Conservation (phyloP, 1,139 yeast genomes). For the Saccharomycopsis crataegensis region DNA sequence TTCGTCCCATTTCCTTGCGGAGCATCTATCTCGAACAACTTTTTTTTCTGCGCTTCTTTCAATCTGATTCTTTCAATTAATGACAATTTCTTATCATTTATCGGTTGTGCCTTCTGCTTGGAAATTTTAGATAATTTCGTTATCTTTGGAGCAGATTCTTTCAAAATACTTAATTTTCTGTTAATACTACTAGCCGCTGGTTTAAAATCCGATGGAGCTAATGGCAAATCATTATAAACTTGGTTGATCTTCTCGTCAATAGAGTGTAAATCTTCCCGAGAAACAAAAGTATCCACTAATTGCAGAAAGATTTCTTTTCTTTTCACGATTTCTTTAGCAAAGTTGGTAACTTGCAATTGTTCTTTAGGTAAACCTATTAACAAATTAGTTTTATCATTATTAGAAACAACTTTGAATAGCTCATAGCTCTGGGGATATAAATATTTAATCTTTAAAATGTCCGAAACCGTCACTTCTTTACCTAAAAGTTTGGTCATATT, state of each 20-base stretch:
- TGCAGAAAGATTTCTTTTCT: not conserved
- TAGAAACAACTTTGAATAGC: not conserved
- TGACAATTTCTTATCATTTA: not conserved
- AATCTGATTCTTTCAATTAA: constrained; percentile 14
- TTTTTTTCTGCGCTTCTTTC: constrained; percentile 7
- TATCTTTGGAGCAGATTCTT: no score
- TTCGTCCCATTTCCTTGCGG: not conserved
- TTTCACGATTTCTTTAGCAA: constrained; percentile 1
- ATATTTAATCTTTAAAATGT: constrained; percentile 7
- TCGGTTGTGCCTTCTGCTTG: not conserved
- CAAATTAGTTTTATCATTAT: not conserved
- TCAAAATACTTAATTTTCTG: no score
- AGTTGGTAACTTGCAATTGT: not conserved
- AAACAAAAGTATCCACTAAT: not conserved
- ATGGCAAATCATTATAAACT: no score
- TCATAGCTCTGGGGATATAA: constrained; percentile 9
- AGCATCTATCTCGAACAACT: not conserved
- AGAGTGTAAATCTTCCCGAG: no score
- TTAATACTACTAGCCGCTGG: no score
- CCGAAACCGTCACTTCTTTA: constrained; percentile 2
- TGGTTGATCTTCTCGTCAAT: no score
- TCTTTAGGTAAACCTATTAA: constrained; percentile 5
- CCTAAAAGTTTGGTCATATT: not conserved
- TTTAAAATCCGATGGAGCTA: no score
- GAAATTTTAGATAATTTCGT: not conserved